Evolutionary conservation across 768 basidiomycete genomes (phyloP).

Genomic region (Russula abietina): DNA sequence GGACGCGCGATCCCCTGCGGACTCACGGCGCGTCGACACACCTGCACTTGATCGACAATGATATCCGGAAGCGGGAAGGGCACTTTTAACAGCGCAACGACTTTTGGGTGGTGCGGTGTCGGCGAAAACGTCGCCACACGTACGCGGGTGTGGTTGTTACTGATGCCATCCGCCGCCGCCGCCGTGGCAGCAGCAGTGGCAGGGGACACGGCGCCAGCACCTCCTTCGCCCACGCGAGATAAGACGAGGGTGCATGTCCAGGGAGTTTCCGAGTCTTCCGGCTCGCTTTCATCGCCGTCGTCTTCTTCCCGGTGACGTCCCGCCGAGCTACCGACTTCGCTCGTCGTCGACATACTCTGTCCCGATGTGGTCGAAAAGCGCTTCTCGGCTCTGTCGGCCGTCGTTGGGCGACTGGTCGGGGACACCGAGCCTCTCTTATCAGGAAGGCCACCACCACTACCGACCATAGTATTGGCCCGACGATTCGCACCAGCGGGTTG

Average conservation of each 20-base stretch:
- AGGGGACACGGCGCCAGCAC: neutral
- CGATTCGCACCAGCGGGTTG: slow-evolving; percentile 7
- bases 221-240: slow-evolving; percentile 36
- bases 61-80: slow-evolving; percentile 86
- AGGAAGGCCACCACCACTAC: neutral
- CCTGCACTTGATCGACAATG: slow-evolving; percentile 54
- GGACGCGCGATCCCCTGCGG: slow-evolving; percentile 33
- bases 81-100: slow-evolving; percentile 85
- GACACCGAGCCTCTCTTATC: neutral
- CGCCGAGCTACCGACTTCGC: slow-evolving; percentile 8
- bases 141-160: slow-evolving; percentile 32
- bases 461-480: neutral
- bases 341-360: slow-evolving; percentile 19
- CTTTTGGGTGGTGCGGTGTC: slow-evolving; percentile 93
- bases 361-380: slow-evolving; percentile 19
- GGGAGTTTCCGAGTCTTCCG: slow-evolving; percentile 94
- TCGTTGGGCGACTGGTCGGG: slow-evolving; percentile 6
- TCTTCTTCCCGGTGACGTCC: slow-evolving; percentile 38
- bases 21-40: slow-evolving; percentile 45
- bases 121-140: slow-evolving; percentile 84
- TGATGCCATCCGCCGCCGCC: slow-evolving; percentile 15
- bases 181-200: neutral
- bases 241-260: slow-evolving; percentile 86
- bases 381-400: slow-evolving; percentile 1
- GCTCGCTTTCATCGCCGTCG: slow-evolving; percentile 79